Evolutionary conservation across 176 grass and related monocot species (phyloP), one percentile per base, ranked within the genome.

Genomic region (Aegilops speltoides): DNA sequence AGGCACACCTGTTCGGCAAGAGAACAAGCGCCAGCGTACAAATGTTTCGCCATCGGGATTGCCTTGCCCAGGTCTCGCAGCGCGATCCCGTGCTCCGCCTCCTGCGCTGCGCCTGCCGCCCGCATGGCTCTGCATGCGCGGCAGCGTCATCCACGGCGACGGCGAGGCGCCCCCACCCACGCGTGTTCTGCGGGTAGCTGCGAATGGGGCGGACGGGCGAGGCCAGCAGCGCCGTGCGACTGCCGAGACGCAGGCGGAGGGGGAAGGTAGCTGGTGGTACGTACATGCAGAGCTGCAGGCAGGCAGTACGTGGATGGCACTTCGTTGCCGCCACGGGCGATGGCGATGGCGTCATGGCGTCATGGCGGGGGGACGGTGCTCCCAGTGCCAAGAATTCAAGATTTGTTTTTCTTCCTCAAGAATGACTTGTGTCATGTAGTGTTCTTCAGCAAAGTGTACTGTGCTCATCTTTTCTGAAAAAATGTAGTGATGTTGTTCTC

Each of bases 31-130:
- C 89, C 89, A 88, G 84, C 12, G 4, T 80, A 81, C 85, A 81
- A 84, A 88, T 13, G 67, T 91, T 76, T 91, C 85, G 81, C 89
- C 61, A 76, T 87, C 89, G 54, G 20, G 43, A 59, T 10, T 3
- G 32, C 9, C 33, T 10, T 3, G 32, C 9, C 45, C 40, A 84
- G 81, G 37, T 31, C 64, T 16, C 29, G 41, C 67, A 57, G 73
- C 43, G 3, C 69, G 0, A 73, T 32, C 69, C 69, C 38, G 41
- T 82, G 25, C 54, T 63, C 20, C 36, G 7, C 7, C 10, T 36
- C 24, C 45, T 25, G 66, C 50, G 5, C 12, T 28, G 22, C 23
- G 11, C 37, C 3, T 13, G 37, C 23, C 17, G 73, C 38, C 5
- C 16, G 52, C 34, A 41, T 41, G 38, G 38, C 38, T 41, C 36